phyloP scores from a whole-genome alignment of 2,329 filamentous ascomycete genomes.

The Incumbomyces delicatus region DNA sequence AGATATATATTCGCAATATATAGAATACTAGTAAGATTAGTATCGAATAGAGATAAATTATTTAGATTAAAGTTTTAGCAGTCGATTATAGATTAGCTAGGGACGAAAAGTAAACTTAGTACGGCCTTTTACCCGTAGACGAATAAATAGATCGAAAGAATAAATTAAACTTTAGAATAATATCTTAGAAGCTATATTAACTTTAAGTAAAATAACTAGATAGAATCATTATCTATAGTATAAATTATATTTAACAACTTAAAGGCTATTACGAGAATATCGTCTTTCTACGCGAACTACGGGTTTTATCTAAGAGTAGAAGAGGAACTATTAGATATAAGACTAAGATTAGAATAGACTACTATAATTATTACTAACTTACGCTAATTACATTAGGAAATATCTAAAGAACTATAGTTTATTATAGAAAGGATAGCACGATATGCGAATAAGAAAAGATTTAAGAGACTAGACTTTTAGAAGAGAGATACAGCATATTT shows the following conservation, averaged over 20 bases:
- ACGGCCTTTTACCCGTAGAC: slow-evolving; percentile 8
- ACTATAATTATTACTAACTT: background rate
- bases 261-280: slow-evolving; percentile 4
- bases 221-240: slow-evolving; percentile 5
- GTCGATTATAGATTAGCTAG: background rate
- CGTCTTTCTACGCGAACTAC: slow-evolving; percentile 11
- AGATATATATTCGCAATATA: slow-evolving; percentile 8
- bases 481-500: slow-evolving; percentile 9
- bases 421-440: slow-evolving; percentile 3
- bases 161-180: slow-evolving; percentile 11
- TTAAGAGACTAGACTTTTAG: slow-evolving; percentile 5
- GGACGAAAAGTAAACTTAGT: slow-evolving; percentile 8
- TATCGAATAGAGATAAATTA: slow-evolving; percentile 5
- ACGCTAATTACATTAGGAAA: slow-evolving; percentile 3
- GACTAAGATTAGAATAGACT: background rate
- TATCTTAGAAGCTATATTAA: slow-evolving; percentile 12
- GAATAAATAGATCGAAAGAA: slow-evolving; percentile 8
- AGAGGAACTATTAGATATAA: background rate
- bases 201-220: slow-evolving; percentile 11
- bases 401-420: slow-evolving; percentile 7
- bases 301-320: slow-evolving; percentile 1
- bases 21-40: slow-evolving; percentile 5
- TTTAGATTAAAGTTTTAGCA: slow-evolving; percentile 10
- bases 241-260: slow-evolving; percentile 6
- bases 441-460: slow-evolving; percentile 7